Evolutionary conservation across 345 rosid species (phyloP), one percentile per base, ranked within the genome.

Genomic region (Sapria himalayana): DNA sequence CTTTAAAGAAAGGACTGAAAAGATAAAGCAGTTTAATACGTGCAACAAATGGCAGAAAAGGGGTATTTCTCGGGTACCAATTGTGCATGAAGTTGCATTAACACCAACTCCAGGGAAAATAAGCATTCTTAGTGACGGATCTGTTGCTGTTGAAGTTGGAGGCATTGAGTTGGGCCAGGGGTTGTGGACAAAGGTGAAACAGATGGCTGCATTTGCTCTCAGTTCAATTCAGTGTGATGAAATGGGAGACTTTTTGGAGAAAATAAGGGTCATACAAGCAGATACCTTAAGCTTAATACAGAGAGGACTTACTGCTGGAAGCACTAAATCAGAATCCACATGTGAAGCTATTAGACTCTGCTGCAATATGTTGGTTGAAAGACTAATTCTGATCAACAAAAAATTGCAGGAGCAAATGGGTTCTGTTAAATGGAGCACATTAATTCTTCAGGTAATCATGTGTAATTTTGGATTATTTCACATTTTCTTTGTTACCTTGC

Each of bases 121-220:
- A 25, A 72, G 93, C 64, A 72, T 89, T 53, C 59, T 89, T 7
- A 48, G 74, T 16, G 98, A 89, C 46, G 93, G 85, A n/a, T 89
- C 94, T 36, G 42, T 89, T 54, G 85, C 52, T 24, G 91, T 74
- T 52, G 94, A 86, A 64, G 85, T 86, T 51, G 93, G 91, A 38
- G 97, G 94, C 21, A 66, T 68, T 56, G 97, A 86, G 55, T 39
- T 86, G 9, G 98, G 94, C 11, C 94, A 78, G 66, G 98, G 98
- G 33, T 72, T 89, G 13, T 89, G 89, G 85, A 82, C 94, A 1
- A 89, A 89, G 63, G 98, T 67, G 25, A 85, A 82, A 54, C 98
- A 89, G 57, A 73, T 65, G 72, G 73, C 68, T 53, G 93, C 94
- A 43, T 82, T 66, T 72, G 82, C 70, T 36, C 81, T 86, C 14